Base-by-base conservation (phyloP, 2,329 filamentous ascomycete species). In the Ophiostoma triangulosporum region DNA sequence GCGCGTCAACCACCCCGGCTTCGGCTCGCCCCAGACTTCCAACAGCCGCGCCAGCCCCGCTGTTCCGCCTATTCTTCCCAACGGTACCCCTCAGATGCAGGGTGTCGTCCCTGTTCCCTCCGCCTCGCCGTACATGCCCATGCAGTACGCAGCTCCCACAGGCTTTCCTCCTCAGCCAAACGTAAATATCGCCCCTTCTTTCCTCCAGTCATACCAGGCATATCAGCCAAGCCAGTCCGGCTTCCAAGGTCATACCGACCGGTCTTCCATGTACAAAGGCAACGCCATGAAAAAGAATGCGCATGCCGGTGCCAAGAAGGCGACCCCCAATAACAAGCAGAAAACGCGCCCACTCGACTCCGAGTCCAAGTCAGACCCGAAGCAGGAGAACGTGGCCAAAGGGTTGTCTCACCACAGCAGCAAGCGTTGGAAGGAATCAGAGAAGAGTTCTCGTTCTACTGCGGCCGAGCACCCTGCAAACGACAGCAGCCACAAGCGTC, bases 11-110 rank as follows among this genome's bases (percentile, higher is more conserved):
- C 57, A 56, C 48, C 58, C 55, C 20, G 50, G 57, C 48, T 65
- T 57, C 50, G 62, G 32, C 60, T 86, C 82, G 38, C 83, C 82
- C 35, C 80, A 83, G 62, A 77, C 83, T 59, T 69, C 46, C 6
- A 46, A 31, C 9, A 36, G 73, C 53, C 76, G 77, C 64, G 70
- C 75, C 58, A 84, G 84, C 71, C 78, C 85, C 57, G 81, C 82
- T 31, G 71, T 86, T 53, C 70, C 80, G 27, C 80, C 81, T 33
- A 76, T 84, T 61, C 82, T 63, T 2, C 61, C 61, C 60, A 60
- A 84, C 55, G 77, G 77, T 58, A 86, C 83, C 29, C 83, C 86
- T 57, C 80, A 84, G 70, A 82, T 82, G 81, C 77, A 65, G 54
- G 72, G 75, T 40, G 77, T 76, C 50, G 82, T 88, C 66, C 76